phyloP scores from a whole-genome alignment of 345 rosid genomes.

The Streptanthus diversifolius region DNA sequence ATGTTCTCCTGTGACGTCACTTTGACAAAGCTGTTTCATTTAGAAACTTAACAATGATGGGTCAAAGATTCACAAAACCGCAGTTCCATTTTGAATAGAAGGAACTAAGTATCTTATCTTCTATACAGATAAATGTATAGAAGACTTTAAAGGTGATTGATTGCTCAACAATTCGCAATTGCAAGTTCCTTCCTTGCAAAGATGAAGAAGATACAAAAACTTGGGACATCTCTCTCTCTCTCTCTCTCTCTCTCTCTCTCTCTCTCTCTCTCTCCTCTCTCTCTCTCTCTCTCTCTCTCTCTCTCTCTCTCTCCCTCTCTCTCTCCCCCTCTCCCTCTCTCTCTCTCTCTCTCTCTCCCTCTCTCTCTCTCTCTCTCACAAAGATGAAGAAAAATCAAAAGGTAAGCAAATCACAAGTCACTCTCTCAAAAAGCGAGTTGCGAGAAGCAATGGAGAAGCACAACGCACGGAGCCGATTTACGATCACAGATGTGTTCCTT shows the following conservation, averaged over 20 bases:
- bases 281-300: too few relatives aligned
- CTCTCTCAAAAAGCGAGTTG: background rate
- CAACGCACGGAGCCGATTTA: background rate
- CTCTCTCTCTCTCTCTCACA: too few relatives aligned
- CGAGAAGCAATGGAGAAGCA: background rate
- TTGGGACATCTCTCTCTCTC: background rate
- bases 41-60: background rate
- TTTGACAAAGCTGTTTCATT: constrained; percentile 9
- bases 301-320: too few relatives aligned
- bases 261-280: too few relatives aligned
- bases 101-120: background rate
- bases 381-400: background rate
- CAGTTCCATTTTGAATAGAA: background rate
- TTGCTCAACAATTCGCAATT: background rate
- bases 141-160: too few relatives aligned
- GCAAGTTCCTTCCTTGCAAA: background rate
- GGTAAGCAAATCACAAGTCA: background rate
- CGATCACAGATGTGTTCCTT: too few relatives aligned
- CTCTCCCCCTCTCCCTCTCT: too few relatives aligned
- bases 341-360: too few relatives aligned
- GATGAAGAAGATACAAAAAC: background rate
- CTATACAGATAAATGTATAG: background rate
- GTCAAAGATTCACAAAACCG: background rate
- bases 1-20: constrained; percentile 1
- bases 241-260: too few relatives aligned